Base-by-base conservation (phyloP, 2,329 filamentous ascomycete genomes). In the Hymenotorrendiella dingleyae region DNA sequence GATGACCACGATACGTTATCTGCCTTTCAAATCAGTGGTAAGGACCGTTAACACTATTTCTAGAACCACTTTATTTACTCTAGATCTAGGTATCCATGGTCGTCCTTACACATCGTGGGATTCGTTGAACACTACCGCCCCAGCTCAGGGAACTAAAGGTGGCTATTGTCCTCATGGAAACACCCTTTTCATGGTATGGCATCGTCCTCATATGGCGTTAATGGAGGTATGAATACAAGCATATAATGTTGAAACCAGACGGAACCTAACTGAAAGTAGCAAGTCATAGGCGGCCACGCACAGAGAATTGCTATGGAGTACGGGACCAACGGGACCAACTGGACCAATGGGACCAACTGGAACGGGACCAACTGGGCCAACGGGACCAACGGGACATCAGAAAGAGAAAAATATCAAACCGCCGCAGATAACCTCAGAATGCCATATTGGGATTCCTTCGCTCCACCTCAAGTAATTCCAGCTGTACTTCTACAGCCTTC, bases 81-180 rank as follows among this genome's bases (percentile, higher is more conserved):
- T 21, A n/a, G n/a, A n/a, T 32, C n/a, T 24, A 45, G 47, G 47
- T 22, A 50, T 50, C 29, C 47, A 50, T 37, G 47, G 47, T 4
- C 12, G 36, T 16, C 47, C 47, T 12, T 47, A 40, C 22, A 24
- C 34, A 14, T 10, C 44, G 6, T 50, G 47, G 47, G 41, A 50
- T 40, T 27, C 40, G 19, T 22, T 32, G n/a, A 36, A 41, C 16
- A 30, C 30, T 12, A 22, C 20, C 12, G 29, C 28, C 9, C 26
- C 40, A 20, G 24, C 11, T 6, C 14, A 24, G 23, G 42, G 42
- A 2, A 35, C 35, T 17, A 27, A 12, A 14, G 35, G 20, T 26
- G 45, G 45, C 4, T 93, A 88, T 61, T 93, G 87, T 61, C 75
- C 77, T 11, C 87, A 94, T 63, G 74, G 72, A 14, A 84, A 82